Base-by-base conservation (phyloP, 768 basidiomycete genomes). In the Tylopilus felleus region DNA sequence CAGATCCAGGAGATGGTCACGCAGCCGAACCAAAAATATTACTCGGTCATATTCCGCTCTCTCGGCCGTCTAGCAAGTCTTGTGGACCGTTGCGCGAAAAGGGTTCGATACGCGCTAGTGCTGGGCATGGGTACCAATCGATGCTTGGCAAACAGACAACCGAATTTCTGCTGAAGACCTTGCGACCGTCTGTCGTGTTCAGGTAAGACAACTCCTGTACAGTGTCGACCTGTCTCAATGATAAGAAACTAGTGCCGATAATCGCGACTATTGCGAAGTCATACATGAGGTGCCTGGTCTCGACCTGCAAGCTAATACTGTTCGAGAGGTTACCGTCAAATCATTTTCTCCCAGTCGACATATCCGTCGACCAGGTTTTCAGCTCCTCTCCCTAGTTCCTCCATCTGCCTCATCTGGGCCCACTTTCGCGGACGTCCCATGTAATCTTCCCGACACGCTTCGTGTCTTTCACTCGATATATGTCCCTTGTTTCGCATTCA, bases 221-320 rank as follows among this genome's bases (percentile, higher is more conserved):
- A 28, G 40, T 1, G n/a, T 38, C 22, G 21, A 46, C 25, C 40
- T n/a, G 25, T 16, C 1, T 31, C 16, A 17, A 28, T 53, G 35
- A 56, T 12, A 4, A 23, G 42, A 23, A 39, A 23, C 12, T 58
- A 90, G 90, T 63, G 94, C 86, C 7, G 93, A 98, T 71, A 90
- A 96, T 68, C 88, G 91, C 47, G 94, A 97, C 70, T 90, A 90
- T 62, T 98, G 94, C 63, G 90, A 92, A 60, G 79, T 86, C 62
- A 72, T 70, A 22, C 89, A 90, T 67, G 71, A 72, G 31, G 58
- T 73, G 9, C 64, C 68, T 4, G 60, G 56, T n/a, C 56, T 60
- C 19, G 63, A 68, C 41, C 45, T 55, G 56, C 61, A 51, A 46
- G 49, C 51, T 16, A 57, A 56, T 58, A 54, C 63, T 3, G 74